Evolutionary conservation across 305 asterid genomes (phyloP), one percentile per base, ranked within the genome.

Genomic region (Fraxinus xanthoxyloides): DNA sequence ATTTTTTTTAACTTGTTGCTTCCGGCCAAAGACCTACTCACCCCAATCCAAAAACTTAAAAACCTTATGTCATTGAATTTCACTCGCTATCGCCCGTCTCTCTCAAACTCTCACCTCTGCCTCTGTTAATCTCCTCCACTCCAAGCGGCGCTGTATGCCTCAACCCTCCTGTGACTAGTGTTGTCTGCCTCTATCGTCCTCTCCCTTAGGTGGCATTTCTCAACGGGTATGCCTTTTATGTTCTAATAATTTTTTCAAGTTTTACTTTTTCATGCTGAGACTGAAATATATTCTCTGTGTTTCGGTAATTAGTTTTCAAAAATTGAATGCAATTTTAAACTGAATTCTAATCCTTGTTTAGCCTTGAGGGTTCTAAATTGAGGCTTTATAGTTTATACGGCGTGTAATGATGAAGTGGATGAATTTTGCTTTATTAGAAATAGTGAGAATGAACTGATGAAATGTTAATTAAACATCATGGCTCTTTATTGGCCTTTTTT

Each of bases 151-250:
- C n/a, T n/a, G n/a, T n/a, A n/a, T n/a, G n/a, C n/a, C n/a, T n/a
- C n/a, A n/a, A n/a, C n/a, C n/a, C n/a, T n/a, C n/a, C n/a, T n/a
- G n/a, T n/a, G n/a, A n/a, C n/a, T n/a, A n/a, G n/a, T n/a, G n/a
- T n/a, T n/a, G n/a, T n/a, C n/a, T n/a, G n/a, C n/a, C n/a, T n/a
- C n/a, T n/a, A n/a, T n/a, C n/a, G n/a, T n/a, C n/a, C n/a, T n/a
- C n/a, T n/a, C n/a, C n/a, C n/a, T n/a, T n/a, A n/a, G n/a, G n/a
- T n/a, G n/a, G n/a, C 84, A 85, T 92, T 35, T 79, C 93, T 70
- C 88, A 86, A 13, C 93, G 91, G 97, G 97, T 94, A 24, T 8
- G 30, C 4, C 15, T 15, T 59, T 36, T 59, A 72, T 13, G 12
- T 12, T 26, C 21, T 21, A 28, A 30, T 38, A 51, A 5, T n/a